Evolutionary conservation across 1,284 basidiomycete genomes (phyloP).

Genomic region (Fomitiporia mediterranea): DNA sequence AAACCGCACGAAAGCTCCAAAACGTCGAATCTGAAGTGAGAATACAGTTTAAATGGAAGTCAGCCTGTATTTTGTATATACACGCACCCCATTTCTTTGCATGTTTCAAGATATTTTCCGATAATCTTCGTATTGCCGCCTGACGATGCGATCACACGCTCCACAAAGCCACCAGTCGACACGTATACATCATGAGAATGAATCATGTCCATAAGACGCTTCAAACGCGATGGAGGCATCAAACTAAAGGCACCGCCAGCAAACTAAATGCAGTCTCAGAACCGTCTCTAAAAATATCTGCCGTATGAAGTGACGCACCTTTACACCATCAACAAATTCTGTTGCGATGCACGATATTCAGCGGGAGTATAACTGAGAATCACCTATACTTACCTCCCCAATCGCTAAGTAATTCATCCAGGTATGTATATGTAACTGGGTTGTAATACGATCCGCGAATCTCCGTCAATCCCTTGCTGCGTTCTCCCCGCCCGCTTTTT

Average conservation of each 20-base stretch:
- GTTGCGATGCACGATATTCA: too few relatives aligned
- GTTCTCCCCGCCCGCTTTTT: slow-evolving; percentile 26
- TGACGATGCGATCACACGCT: slow-evolving; percentile 38
- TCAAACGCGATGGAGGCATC: slow-evolving; percentile 39
- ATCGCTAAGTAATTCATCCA: slow-evolving; percentile 36
- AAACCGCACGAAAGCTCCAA: slow-evolving; percentile 43
- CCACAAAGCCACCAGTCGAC: slow-evolving; percentile 41
- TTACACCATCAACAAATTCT: slow-evolving; percentile 43
- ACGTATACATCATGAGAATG: slow-evolving; percentile 40
- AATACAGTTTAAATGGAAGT: too few relatives aligned
- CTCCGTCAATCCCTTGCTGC: slow-evolving; percentile 34
- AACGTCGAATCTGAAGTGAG: slow-evolving; percentile 35
- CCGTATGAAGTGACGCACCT: slow-evolving; percentile 22
- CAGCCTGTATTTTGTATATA: too few relatives aligned
- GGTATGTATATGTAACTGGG: slow-evolving; percentile 36
- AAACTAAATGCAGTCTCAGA: slow-evolving; percentile 25
- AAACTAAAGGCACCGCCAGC: slow-evolving; percentile 43
- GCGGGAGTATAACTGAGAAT: not conserved
- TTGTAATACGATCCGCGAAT: slow-evolving; percentile 40
- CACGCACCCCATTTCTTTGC: slow-evolving; percentile 37
- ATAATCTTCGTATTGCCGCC: slow-evolving; percentile 33
- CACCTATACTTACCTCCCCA: slow-evolving; percentile 27
- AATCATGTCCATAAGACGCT: slow-evolving; percentile 35
- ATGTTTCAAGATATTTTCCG: slow-evolving; percentile 37
- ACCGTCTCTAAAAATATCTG: not conserved